These are phyloP conservation scores for Trichoderma sp. DNA, from an alignment of 2,329 filamentous ascomycete genomes.

Conservation along the genomic window DNA sequence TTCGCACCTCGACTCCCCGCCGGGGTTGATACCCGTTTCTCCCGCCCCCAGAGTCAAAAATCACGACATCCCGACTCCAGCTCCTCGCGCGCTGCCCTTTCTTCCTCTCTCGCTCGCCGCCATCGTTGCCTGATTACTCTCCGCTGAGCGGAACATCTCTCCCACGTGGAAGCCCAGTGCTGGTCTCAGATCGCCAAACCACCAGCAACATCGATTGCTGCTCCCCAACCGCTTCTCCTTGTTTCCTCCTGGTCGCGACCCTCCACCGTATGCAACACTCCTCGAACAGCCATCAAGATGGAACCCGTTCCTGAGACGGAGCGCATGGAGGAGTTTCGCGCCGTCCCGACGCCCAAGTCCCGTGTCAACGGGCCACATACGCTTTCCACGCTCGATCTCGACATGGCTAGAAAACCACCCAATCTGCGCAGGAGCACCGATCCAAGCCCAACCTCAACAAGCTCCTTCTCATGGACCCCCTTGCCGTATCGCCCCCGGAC, in stretches of 20 bases:
- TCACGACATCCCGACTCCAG: background rate
- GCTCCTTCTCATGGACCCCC: constrained; percentile 52
- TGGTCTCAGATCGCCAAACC: background rate
- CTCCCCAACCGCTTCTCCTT: background rate
- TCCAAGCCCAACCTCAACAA: constrained; percentile 52
- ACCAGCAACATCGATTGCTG: background rate
- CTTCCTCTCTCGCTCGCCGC: background rate
- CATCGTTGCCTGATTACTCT: background rate
- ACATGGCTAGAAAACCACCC: constrained; percentile 54
- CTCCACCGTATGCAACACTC: constrained; percentile 18
- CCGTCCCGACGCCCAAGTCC: constrained; percentile 58
- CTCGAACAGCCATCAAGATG: constrained; percentile 47
- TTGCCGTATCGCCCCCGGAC: constrained; percentile 63
- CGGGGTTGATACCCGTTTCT: background rate
- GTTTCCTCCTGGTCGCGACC: background rate
- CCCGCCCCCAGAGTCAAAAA: background rate
- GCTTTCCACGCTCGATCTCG: constrained; percentile 46
- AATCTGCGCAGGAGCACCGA: constrained; percentile 62
- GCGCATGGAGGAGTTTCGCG: constrained; percentile 66
- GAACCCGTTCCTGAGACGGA: constrained; percentile 70
- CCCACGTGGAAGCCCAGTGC: too few species aligned
- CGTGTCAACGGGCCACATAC: constrained; percentile 50
- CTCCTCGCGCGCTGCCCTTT: background rate
- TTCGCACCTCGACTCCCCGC: constrained; percentile 19
- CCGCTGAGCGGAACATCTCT: background rate